Conservation (phyloP, 371 early-diverging fungal genomes). For the Mucor racemosus region DNA sequence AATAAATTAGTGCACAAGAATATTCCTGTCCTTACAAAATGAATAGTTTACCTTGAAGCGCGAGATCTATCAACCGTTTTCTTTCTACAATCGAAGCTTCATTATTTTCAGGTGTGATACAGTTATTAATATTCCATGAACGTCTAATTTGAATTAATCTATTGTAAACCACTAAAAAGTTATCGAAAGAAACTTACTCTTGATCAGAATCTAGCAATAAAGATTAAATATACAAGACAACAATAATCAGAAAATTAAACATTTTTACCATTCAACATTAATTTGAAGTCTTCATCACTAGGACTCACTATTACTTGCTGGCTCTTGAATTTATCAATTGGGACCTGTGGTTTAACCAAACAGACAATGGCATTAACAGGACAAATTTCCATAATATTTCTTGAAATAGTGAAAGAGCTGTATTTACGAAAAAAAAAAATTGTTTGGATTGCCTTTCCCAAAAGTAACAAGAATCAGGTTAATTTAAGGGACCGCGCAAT, state of each 20-base stretch:
- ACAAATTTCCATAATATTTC: neutral
- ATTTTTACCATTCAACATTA: neutral
- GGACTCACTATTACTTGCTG: neutral
- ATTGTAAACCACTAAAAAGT: neutral
- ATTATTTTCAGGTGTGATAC: neutral
- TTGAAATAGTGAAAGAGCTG: neutral
- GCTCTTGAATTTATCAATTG: neutral
- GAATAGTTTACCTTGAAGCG: neutral
- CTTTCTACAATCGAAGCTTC: neutral
- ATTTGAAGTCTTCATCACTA: neutral
- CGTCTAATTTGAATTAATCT: neutral
- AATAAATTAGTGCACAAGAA: neutral
- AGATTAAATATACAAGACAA: neutral
- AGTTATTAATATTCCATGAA: neutral
- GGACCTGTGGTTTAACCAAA: neutral
- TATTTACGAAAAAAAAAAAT: neutral
- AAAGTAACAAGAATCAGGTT: neutral
- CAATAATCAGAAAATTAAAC: too few relatives aligned
- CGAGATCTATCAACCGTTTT: neutral
- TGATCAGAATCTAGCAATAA: neutral
- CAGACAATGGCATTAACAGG: neutral
- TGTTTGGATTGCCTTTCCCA: neutral
- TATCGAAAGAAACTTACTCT: neutral
- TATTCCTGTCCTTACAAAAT: neutral
- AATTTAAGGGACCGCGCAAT: neutral